These are phyloP conservation scores for Heliosperma pusillum DNA, from an alignment of 148 eudicot species.

Conservation along the genomic window DNA sequence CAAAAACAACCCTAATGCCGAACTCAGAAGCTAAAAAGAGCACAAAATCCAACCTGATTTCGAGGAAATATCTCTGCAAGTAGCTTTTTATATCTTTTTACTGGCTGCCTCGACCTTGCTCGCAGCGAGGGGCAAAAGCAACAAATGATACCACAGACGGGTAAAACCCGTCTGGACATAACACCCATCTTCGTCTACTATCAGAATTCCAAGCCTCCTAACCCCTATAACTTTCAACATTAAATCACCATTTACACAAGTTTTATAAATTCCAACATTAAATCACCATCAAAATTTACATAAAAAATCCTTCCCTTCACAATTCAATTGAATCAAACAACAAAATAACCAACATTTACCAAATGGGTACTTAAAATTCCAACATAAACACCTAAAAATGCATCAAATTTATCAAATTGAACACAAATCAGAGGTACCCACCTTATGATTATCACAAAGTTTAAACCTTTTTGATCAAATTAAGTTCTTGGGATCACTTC, in stretches of 20 bases:
- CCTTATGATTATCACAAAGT: constrained; percentile 8
- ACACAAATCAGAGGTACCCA: constrained; percentile 16
- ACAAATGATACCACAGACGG: constrained; percentile 81
- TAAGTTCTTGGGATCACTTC: constrained; percentile 20
- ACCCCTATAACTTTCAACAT: constrained; percentile 10
- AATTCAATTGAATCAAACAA: neutral
- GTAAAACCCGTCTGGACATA: constrained; percentile 84
- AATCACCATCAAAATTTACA: neutral
- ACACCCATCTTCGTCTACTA: constrained; percentile 56
- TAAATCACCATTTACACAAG: constrained; percentile 11
- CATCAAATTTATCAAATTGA: constrained; percentile 2
- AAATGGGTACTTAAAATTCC: constrained; percentile 5
- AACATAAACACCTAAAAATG: constrained; percentile 5
- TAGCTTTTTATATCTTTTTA: constrained; percentile 81
- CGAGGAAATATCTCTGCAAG: constrained; percentile 76
- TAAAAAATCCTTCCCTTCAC: neutral
- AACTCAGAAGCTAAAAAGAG: neutral
- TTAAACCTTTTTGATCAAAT: constrained; percentile 15
- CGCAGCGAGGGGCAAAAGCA: constrained; percentile 75
- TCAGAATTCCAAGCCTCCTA: constrained; percentile 16
- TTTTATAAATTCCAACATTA: constrained; percentile 11
- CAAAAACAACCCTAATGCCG: neutral
- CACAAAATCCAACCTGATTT: constrained; percentile 52
- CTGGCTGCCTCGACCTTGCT: constrained; percentile 90
- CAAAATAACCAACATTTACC: neutral